Conservation (phyloP, 225 moss, liverwort and hornwort genomes). For the Sphagnum contortum region DNA sequence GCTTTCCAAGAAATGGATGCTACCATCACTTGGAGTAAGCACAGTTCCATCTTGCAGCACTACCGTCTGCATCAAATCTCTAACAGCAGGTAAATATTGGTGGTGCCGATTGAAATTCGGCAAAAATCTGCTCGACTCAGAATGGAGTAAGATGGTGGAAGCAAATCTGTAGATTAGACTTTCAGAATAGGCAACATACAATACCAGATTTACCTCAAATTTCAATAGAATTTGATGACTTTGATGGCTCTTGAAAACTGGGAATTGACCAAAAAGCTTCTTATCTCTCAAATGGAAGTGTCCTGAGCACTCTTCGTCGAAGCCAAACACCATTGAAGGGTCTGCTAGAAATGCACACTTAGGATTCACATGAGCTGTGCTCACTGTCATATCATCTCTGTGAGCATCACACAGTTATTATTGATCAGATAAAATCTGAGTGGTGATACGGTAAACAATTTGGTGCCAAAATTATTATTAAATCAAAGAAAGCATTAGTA, state of each 20-base stretch:
- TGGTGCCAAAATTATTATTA: too few species aligned
- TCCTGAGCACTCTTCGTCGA: conserved; percentile 24
- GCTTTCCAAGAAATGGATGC: conserved; percentile 17
- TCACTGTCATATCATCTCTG: conserved; percentile 31
- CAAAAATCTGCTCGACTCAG: too few species aligned
- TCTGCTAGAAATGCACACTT: conserved; percentile 42
- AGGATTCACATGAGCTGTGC: conserved; percentile 20
- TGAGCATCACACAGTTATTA: not conserved
- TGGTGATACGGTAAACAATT: too few species aligned
- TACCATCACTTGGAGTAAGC: conserved; percentile 24
- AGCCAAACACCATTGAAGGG: conserved; percentile 37
- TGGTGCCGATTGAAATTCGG: too few species aligned
- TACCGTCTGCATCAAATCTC: conserved; percentile 18
- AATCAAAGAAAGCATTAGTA: too few species aligned
- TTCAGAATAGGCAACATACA: too few species aligned
- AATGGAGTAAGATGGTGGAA: too few species aligned
- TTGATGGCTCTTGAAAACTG: conserved; percentile 30
- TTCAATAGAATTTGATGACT: conserved; percentile 49
- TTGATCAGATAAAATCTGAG: not conserved
- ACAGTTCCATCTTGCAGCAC: conserved; percentile 36
- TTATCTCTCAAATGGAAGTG: conserved; percentile 34
- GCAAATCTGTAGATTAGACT: too few species aligned
- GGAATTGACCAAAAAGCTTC: conserved; percentile 34
- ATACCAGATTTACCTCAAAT: conserved; percentile 24
- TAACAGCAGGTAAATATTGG: too few species aligned